Conservation (phyloP, 352 stramenopile genomes). For the Pythium folliculosum region DNA sequence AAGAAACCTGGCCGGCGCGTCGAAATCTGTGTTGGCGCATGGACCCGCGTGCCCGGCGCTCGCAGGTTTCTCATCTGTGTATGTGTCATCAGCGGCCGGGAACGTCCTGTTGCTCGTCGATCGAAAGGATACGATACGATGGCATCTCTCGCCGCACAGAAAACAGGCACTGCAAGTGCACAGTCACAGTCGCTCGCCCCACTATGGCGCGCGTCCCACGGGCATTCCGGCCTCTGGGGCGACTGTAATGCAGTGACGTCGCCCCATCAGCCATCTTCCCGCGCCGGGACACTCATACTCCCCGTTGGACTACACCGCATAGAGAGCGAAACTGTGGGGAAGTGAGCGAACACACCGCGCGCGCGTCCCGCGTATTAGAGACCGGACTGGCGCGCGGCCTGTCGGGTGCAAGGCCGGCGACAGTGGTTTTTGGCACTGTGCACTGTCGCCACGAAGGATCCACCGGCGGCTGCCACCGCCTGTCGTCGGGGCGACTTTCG, state of each 20-base stretch:
- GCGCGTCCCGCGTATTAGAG: neutral
- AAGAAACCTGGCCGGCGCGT: neutral
- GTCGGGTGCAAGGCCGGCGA: neutral
- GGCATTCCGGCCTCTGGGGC: neutral
- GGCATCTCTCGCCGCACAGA: neutral
- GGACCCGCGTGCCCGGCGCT: neutral
- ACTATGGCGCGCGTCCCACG: too few relatives aligned
- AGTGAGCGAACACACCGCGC: neutral
- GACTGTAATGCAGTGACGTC: constrained; percentile 15
- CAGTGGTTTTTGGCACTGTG: too few relatives aligned
- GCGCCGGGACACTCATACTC: constrained; percentile 4
- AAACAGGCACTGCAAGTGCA: neutral
- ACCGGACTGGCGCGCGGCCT: neutral
- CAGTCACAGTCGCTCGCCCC: too few relatives aligned
- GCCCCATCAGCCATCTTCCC: constrained; percentile 12
- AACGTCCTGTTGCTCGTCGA: neutral
- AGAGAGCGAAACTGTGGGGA: neutral
- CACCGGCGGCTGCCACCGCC: too few relatives aligned
- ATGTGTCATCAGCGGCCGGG: neutral
- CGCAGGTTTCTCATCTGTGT: neutral
- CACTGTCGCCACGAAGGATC: too few relatives aligned
- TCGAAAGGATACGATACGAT: neutral
- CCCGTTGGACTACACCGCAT: neutral
- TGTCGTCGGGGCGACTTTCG: too few relatives aligned
- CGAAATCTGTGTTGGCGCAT: neutral